A percentile compares a stretch with the other conserved stretches of the same genome.
phyloP scores from a whole-genome alignment of 2,329 filamentous ascomycete species.

The Dothiorella sarmentorum region DNA sequence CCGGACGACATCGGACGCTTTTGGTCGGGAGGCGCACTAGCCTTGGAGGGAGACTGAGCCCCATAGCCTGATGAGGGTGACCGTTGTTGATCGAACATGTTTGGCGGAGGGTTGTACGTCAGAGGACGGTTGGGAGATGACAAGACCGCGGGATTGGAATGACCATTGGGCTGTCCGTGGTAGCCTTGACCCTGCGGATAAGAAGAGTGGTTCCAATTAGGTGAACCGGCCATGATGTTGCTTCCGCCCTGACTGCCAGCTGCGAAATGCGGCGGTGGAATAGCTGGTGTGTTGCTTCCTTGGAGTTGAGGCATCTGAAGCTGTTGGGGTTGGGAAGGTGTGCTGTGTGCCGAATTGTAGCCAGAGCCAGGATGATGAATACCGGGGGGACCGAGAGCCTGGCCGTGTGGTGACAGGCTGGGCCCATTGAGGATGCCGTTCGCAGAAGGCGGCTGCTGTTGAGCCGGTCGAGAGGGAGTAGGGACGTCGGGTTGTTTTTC shows the following conservation, averaged over 20 bases:
- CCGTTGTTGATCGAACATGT: slow-evolving; percentile 35
- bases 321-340: not conserved
- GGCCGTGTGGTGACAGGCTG: slow-evolving; percentile 44
- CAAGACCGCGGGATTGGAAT: not conserved
- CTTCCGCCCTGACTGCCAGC: not conserved
- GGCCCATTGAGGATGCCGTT: slow-evolving; percentile 41
- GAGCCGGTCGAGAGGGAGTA: not conserved
- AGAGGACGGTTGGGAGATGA: slow-evolving; percentile 3
- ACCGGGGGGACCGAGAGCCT: slow-evolving; percentile 39
- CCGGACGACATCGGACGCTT: slow-evolving; percentile 42
- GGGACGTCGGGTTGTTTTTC: slow-evolving; percentile 20
- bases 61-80: slow-evolving; percentile 32
- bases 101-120: slow-evolving; percentile 29
- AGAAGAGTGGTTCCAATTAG: not conserved
- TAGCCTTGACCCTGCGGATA: not conserved
- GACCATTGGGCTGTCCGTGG: slow-evolving; percentile 6
- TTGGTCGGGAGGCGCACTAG: slow-evolving; percentile 36
- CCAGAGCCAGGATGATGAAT: not conserved
- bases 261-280: slow-evolving; percentile 2
- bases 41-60: slow-evolving; percentile 17
- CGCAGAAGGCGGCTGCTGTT: slow-evolving; percentile 22
- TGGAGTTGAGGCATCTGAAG: not conserved
- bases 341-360: slow-evolving; percentile 9
- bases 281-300: not conserved
- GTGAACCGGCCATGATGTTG: slow-evolving; percentile 1